Conservation (phyloP, 108 stramenopile genomes). For the Aurantiochytrium sp. region DNA sequence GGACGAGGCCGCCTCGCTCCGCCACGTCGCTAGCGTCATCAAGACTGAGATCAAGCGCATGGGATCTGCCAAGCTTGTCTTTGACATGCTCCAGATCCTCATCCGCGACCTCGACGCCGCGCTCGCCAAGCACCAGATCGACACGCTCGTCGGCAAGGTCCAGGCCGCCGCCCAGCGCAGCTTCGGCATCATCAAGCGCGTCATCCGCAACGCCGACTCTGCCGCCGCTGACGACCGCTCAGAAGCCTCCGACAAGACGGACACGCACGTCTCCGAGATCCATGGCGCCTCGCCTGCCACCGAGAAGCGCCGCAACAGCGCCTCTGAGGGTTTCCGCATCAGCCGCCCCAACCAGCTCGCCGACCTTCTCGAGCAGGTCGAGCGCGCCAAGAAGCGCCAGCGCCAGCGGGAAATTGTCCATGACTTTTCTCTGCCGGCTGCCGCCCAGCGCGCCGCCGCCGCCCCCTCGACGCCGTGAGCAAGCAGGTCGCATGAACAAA, state of each 20-base stretch:
- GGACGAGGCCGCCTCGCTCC: slow-evolving; percentile 15
- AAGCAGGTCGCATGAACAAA: too few relatives aligned
- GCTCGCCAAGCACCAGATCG: neutral
- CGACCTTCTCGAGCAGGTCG: neutral
- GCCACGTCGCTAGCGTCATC: neutral
- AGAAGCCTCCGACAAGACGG: neutral
- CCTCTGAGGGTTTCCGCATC: neutral
- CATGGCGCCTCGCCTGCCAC: neutral
- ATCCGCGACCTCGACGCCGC: slow-evolving; percentile 9
- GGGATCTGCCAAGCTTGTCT: slow-evolving; percentile 24
- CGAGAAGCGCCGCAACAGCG: neutral
- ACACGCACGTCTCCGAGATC: neutral
- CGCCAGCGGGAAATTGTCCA: neutral
- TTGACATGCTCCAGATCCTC: neutral
- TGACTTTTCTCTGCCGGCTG: neutral
- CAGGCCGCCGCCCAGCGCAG: neutral
- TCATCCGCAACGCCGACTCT: neutral
- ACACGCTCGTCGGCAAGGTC: neutral
- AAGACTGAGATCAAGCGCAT: neutral
- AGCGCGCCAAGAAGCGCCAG: neutral
- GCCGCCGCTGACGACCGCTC: neutral
- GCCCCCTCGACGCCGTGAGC: neutral
- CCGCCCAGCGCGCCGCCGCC: neutral
- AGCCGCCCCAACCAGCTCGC: neutral
- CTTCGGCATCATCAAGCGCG: slow-evolving; percentile 26